Base-by-base conservation (phyloP, 352 stramenopile species). In the Aphanomyces invadans region DNA sequence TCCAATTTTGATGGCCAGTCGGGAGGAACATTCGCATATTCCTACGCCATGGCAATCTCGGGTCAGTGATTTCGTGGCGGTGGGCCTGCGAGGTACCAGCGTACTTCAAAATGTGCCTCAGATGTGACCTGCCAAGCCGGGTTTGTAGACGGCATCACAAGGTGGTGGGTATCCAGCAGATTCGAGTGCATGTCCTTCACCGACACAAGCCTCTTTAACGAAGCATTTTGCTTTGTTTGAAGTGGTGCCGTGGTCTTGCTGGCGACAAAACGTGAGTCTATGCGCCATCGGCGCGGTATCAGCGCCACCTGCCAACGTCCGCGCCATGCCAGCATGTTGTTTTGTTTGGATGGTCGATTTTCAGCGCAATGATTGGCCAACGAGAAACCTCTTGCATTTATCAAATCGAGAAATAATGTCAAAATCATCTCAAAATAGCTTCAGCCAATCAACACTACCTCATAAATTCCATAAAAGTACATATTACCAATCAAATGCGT, bases 91-190 rank as follows among this genome's bases (percentile, higher is more conserved):
- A n/a, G n/a, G n/a, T n/a, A n/a, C n/a, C 3, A 3, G 44, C 45
- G 64, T 54, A 77, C 74, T 32, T 69, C 66, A 39, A 89, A 83
- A 55, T 88, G 77, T 23, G 84, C 67, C 23, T 67, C 61, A 17
- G 56, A 76, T 11, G 87, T 75, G 21, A 88, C 56, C 55, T 89
- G 78, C 80, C 80, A 89, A 23, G 72, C 71, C 1, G 42, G 15
- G 29, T 77, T 87, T 4, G 42, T 56, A 9, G 59, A 65, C 11
- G 80, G 80, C 9, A 62, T 31, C 45, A 75, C 19, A n/a, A 75
- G 51, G 21, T 39, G 68, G 5, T 54, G 45, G 17, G 57, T 65
- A 33, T 60, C 31, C 10, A 88, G 36, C 15, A 74, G 70, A 52
- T 76, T 72, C 21, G 69, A 21, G 48, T 69, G 60, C 60, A 67